phyloP scores from a whole-genome alignment of 2,329 filamentous ascomycete genomes.

The Stagonosporopsis chrysanthemi region DNA sequence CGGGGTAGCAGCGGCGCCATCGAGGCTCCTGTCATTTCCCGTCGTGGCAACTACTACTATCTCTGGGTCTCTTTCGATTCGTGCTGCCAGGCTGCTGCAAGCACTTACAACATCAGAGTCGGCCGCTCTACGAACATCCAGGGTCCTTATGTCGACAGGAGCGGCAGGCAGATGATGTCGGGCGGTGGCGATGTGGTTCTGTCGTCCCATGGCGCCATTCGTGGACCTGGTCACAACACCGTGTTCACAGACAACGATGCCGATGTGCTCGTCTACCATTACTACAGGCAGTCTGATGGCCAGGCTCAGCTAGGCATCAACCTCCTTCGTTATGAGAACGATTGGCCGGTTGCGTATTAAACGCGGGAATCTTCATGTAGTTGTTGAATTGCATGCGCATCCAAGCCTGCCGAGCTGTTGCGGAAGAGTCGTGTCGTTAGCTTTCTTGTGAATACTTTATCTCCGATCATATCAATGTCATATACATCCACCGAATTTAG shows the following conservation, averaged over 20 bases:
- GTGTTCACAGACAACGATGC: slow-evolving; percentile 56
- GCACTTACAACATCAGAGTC: slow-evolving; percentile 68
- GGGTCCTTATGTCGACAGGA: slow-evolving; percentile 62
- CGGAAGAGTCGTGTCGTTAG: background rate
- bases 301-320: slow-evolving; percentile 59
- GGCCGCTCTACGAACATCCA: slow-evolving; percentile 61
- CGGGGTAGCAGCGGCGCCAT: slow-evolving; percentile 58
- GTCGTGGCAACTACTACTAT: slow-evolving; percentile 64
- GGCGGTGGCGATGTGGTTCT: slow-evolving; percentile 67
- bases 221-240: slow-evolving; percentile 69
- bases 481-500: too few relatives aligned
- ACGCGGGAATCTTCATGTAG: too few relatives aligned
- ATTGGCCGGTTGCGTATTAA: slow-evolving; percentile 50
- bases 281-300: slow-evolving; percentile 50
- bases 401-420: background rate
- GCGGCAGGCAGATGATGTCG: slow-evolving; percentile 58
- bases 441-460: background rate
- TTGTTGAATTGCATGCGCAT: background rate
- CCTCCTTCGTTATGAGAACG: slow-evolving; percentile 52
- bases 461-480: too few relatives aligned
- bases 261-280: slow-evolving; percentile 42
- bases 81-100: slow-evolving; percentile 65
- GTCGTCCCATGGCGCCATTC: slow-evolving; percentile 63
- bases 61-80: slow-evolving; percentile 66
- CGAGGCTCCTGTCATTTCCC: slow-evolving; percentile 63